Evolutionary conservation across 805 yeast genomes (phyloP), one percentile per base, ranked within the genome.

Genomic region (Saturnispora galanensis): DNA sequence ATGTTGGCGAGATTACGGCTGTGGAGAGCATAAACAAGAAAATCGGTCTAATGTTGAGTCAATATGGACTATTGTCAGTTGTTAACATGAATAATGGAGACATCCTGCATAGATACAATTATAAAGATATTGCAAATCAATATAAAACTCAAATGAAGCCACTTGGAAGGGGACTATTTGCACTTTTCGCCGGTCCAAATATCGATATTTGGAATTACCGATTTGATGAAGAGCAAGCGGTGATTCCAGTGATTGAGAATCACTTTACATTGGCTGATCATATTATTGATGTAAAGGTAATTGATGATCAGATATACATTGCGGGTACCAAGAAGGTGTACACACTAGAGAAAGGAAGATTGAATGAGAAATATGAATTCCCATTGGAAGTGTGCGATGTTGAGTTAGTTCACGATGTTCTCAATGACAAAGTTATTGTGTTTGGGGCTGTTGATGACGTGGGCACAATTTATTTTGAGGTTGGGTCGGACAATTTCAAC

Each of bases 21-120:
- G n/a, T 42, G 8, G 45, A 17, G 10, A 3, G 21, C 11, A 21
- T 45, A 3, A 45, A 52, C 15, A 50, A 53, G 5, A 21, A 21
- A 21, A 21, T 21, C 26, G 26, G 26, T 21, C 26, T 21, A 21
- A 21, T 21, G 4, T 21, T 21, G 26, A 7, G 34, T 32, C 8
- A 42, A 36, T 26, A 12, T 36, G 9, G 18, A 13, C 12, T 11
- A 28, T 4, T 16, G 15, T 5, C 55, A 57, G 21, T 42, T 63
- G 9, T 48, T 65, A n/a, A 62, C 35, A 31, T 52, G 5, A 40
- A 49, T 7, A 50, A 48, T 5, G 67, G 68, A 2, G 52, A 47
- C 4, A 49, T 65, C 7, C 16, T 50, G 16, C 60, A 58, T 49
- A 60, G 68, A 42, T 62, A 58, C 36, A 61, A 64, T 12, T 42